Evolutionary conservation across 805 yeast species (phyloP), one percentile per base, ranked within the genome.

Genomic region (Suhomyces kilbournensis): DNA sequence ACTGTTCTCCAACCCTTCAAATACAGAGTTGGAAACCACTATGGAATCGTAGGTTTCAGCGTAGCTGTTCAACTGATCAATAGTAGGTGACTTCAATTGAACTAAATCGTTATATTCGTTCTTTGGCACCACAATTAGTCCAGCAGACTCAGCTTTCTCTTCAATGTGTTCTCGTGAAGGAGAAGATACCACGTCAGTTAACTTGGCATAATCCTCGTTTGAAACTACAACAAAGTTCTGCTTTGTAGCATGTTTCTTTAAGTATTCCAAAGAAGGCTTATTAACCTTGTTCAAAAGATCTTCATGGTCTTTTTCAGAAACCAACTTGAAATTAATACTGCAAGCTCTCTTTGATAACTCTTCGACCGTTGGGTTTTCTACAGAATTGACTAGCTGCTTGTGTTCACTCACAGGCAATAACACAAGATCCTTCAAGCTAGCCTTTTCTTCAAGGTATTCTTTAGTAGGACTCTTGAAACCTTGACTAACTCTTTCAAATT

Each of bases 211-310:
- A 20, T 62, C 63, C 14, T 54, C 59, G 3, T 53, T 50, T 1
- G 61, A 48, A 26, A 60, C 49, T 2, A 59, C 43, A 3, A 56
- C 20, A 15, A 52, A 45, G 19, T 50, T 34, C 22, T 38, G 50
- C 7, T 55, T 50, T 3, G 32, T 40, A 0, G 76, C 70, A 32
- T 66, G 64, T 4, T 50, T 53, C 34, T 52, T 60, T 30, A 79
- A 39, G 44, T 64, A 60, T 0, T 69, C 73, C 6, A 64, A 14
- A 17, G 68, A 42, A 6, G 79, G 78, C n/a, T 49, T 43, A 8
- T 53, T 50, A 2, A 39, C 12, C 23, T 20, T 45, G 35, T 14
- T 6, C 44, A 17, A 19, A 6, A 30, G 53, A 38, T 17, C 25
- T 10, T 44, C 46, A 32, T 42, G 38, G 4, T 35, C 49, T 12